Base-by-base conservation (phyloP, 768 basidiomycete species). In the Pleurotus tuoliensis region DNA sequence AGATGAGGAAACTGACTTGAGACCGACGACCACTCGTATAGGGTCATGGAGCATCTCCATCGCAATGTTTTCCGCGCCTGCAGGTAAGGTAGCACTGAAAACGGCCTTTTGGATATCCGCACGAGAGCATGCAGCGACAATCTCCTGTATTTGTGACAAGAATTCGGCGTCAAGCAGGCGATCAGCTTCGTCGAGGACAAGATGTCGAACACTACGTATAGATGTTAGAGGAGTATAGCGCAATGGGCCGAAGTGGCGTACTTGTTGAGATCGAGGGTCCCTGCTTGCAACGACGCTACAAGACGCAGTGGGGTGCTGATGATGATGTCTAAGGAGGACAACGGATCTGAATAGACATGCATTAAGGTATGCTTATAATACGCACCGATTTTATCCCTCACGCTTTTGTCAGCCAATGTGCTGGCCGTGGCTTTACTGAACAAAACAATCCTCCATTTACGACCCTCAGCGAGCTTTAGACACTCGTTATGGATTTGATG, bases 401-500 rank as follows among this genome's bases (percentile, higher is more conserved):
- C 88, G 22, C 67, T 74, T 66, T 86, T 91, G 61, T 88, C 83
- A n/a, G 83, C 75, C 53, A 96, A 71, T 1, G 91, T 90, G 58
- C 77, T 86, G 3, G 94, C 92, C 1, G 93, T 93, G 4, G 94
- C 92, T 69, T 96, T 98, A 68, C 84, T 93, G 67, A 92, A 90
- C 34, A 94, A 72, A 4, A 93, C 74, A 30, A 88, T 79, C 55
- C 86, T 79, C 94, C 92, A 94, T 66, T 88, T 92, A 47, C 88
- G 77, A 6, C 90, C 92, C 62, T 86, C 81, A 12, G 85, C 89
- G 13, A 93, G 75, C 67, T 90, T 94, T 49, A 89, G 69, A 62
- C 88, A 90, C 67, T 98, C 97, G 58, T 94, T 93, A 60, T 92
- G 79, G 54, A 98, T 98, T 65, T 99, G 97, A 64, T 93, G 87